Base-by-base conservation (phyloP, 495 filamentous ascomycete species). In the Lophiotrema nucula region DNA sequence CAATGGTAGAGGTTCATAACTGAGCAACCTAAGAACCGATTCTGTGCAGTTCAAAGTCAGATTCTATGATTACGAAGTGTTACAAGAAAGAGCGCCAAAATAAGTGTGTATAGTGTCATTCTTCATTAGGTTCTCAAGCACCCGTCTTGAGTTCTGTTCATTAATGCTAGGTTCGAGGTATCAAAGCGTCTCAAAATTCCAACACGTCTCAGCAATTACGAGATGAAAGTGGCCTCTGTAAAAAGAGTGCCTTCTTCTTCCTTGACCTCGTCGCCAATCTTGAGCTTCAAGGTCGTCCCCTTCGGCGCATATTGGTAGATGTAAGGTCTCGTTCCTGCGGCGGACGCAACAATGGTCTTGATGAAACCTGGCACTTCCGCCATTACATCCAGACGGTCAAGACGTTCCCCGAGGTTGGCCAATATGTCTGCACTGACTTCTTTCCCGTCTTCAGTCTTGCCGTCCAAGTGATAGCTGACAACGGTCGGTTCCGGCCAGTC, bases 381-480 rank as follows among this genome's bases (percentile, higher is more conserved):
- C 92, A 98, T 95, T 52, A 98, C 87, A 72, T 98, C 95, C 46
- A 98, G 82, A 58, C 89, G 84, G 71, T 98, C 95, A 25, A 88
- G 69, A 42, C 82, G 81, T 23, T 81, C 74, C n/a, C 83, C 88
- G 11, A 96, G 75, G 12, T 73, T 64, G 10, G 87, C 88, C 58
- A 87, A 83, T 10, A 97, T 65, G 25, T 78, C 74, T 6, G 89
- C 93, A 41, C 79, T 71, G 28, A 89, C 78, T 1, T 78, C 69
- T 66, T 92, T 85, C 22, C 85, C 86, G 58, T 95, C 90, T 69
- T 85, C 85, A 31, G 81, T 84, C 67, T 83, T 84, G 43, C 90
- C 91, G 18, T 79, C 75, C 95, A 92, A 98, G 26, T 77, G 73
- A 69, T 85, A 95, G 69, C 80, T 87, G 58, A 88, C 78, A 26